Evolutionary conservation across 352 stramenopile genomes (phyloP).

Genomic region (Phytophthora idaei): DNA sequence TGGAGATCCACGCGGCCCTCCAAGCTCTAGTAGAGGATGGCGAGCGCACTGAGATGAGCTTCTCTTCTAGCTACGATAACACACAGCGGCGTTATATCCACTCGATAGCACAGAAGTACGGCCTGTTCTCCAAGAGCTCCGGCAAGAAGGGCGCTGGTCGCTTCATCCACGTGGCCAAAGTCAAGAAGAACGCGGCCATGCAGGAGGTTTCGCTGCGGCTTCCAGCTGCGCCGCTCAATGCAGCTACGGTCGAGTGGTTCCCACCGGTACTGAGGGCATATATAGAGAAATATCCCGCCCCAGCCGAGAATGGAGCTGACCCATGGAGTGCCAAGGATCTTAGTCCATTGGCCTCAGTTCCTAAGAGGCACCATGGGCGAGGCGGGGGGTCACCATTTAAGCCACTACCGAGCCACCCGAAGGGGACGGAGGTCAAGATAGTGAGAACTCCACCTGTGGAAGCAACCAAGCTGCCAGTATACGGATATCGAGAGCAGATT

Average conservation of each 20-base stretch:
- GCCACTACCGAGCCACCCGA: constrained; percentile 29
- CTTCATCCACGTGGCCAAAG: constrained; percentile 82
- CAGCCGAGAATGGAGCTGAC: constrained; percentile 16
- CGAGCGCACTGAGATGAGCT: constrained; percentile 63
- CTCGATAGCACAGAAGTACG: constrained; percentile 78
- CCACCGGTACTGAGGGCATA: constrained; percentile 48
- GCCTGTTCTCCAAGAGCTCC: constrained; percentile 84
- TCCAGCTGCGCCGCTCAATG: constrained; percentile 39
- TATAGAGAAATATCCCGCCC: constrained; percentile 47
- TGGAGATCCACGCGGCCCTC: constrained; percentile 64
- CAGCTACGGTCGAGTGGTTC: constrained; percentile 44
- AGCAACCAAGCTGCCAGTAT: constrained; percentile 57
- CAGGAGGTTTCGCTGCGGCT: constrained; percentile 68
- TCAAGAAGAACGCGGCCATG: constrained; percentile 87
- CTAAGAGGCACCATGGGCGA: constrained; percentile 25
- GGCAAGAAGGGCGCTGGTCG: constrained; percentile 62
- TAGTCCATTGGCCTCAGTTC: constrained; percentile 19
- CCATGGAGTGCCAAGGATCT: constrained; percentile 38
- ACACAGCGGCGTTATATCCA: constrained; percentile 85
- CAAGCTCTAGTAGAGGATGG: constrained; percentile 72
- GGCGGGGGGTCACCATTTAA: constrained; percentile 44
- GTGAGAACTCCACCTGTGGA: constrained; percentile 21
- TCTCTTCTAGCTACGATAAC: constrained; percentile 71
- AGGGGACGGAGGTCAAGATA: constrained; percentile 12
- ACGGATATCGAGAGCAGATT: constrained; percentile 69